Conservation (phyloP, 441 rosid species). For the Brassica balearica region DNA sequence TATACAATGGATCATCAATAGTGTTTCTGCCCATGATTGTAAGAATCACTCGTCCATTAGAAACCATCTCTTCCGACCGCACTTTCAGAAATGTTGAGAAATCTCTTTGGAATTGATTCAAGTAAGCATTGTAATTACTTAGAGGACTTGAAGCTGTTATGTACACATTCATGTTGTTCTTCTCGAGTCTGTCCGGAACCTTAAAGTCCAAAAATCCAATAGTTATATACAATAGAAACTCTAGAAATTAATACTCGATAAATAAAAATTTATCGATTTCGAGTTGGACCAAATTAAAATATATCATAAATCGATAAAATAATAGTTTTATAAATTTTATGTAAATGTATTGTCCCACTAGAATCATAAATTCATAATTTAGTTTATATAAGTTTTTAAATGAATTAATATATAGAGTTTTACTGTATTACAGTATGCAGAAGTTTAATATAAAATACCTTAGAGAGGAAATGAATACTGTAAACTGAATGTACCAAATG, state of each 20-base stretch:
- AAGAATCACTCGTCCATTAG: not conserved
- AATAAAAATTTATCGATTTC: no score
- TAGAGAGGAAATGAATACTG: constrained; percentile 6
- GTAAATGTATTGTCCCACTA: not conserved
- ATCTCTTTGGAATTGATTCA: constrained; percentile 2
- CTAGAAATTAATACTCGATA: not conserved
- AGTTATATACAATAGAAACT: not conserved
- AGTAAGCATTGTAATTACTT: not conserved
- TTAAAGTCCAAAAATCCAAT: not conserved
- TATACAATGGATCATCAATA: not conserved
- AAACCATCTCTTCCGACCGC: not conserved
- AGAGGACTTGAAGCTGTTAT: not conserved
- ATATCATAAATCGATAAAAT: not conserved
- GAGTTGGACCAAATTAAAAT: not conserved
- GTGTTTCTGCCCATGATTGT: not conserved
- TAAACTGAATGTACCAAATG: constrained; percentile 9
- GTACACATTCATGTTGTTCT: constrained; percentile 4
- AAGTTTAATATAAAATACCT: not conserved
- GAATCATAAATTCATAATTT: no score
- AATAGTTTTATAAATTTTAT: no score
- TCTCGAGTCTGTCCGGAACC: not conserved
- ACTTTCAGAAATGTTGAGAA: not conserved
- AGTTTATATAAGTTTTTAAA: not conserved
- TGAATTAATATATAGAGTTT: not conserved
- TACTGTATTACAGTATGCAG: not conserved